Evolutionary conservation across 208 protist species (phyloP).

Genomic region (Leishmania braziliensis): DNA sequence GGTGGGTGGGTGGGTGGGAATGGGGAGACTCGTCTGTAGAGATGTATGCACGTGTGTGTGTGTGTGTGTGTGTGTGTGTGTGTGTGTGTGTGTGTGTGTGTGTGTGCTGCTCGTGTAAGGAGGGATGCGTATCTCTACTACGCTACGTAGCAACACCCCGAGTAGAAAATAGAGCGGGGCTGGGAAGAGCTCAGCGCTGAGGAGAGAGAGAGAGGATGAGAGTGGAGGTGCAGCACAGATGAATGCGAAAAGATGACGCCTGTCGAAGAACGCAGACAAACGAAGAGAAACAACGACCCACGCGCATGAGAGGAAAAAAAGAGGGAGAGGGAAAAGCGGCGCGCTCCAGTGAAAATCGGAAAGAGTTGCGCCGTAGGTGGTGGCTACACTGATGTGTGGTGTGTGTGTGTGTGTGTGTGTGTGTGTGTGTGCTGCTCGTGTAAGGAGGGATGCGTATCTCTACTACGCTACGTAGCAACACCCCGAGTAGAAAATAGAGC

Average conservation of each 20-base stretch:
- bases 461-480: not conserved
- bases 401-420: not conserved
- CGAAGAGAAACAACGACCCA: slow-evolving; percentile 11
- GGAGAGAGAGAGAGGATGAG: not conserved
- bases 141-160: not conserved
- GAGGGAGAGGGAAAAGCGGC: not conserved
- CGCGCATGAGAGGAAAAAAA: not conserved
- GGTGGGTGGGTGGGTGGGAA: too few relatives aligned
- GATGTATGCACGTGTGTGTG: too few relatives aligned
- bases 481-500: too few relatives aligned
- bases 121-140: not conserved
- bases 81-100: too few relatives aligned
- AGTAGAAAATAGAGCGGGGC: too few relatives aligned
- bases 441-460: too few relatives aligned
- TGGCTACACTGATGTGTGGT: not conserved
- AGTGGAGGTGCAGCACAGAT: not conserved
- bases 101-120: too few relatives aligned
- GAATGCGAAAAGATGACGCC: not conserved
- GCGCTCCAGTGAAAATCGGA: not conserved
- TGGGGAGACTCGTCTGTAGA: too few relatives aligned
- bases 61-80: too few relatives aligned
- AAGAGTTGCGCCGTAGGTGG: not conserved
- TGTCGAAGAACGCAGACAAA: not conserved
- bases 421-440: too few relatives aligned
- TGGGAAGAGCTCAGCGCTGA: not conserved